These are phyloP conservation scores for Xylaria scruposa DNA, from an alignment of 495 filamentous ascomycete species.

Conservation along the genomic window DNA sequence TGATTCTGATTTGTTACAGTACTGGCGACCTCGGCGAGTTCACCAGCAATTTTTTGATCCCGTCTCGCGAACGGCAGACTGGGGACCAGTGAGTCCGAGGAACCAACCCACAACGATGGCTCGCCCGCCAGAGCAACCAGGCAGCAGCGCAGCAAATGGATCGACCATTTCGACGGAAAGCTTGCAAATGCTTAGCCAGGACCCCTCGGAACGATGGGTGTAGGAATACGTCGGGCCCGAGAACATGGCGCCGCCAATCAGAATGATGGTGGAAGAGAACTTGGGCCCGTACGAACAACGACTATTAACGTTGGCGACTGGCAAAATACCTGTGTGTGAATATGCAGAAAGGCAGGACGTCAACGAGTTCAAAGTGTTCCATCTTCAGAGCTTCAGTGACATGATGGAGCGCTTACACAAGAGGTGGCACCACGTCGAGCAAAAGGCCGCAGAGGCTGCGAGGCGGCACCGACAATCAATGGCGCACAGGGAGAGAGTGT, in stretches of 20 bases:
- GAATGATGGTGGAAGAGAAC: constrained; percentile 55
- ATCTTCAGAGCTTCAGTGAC: constrained; percentile 21
- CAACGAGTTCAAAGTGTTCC: constrained; percentile 27
- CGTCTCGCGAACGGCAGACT: constrained; percentile 42
- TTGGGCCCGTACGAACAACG: constrained; percentile 58
- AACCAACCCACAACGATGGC: not conserved
- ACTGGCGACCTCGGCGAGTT: constrained; percentile 47
- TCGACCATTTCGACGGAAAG: not conserved
- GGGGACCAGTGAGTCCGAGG: constrained; percentile 35
- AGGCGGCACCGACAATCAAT: not conserved
- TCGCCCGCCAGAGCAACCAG: not conserved
- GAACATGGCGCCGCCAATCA: constrained; percentile 42
- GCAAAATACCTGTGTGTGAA: constrained; percentile 45
- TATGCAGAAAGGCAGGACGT: constrained; percentile 43
- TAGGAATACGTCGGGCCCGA: constrained; percentile 58
- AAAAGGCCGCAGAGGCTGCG: not conserved
- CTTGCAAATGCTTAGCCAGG: constrained; percentile 22
- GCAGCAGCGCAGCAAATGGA: not conserved
- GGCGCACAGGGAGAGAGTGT: not conserved
- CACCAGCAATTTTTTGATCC: constrained; percentile 41
- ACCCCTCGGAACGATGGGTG: constrained; percentile 23
- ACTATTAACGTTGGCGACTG: constrained; percentile 51
- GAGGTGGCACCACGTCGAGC: not conserved
- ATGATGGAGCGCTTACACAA: constrained; percentile 21
- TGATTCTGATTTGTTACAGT: constrained; percentile 20